Conservation (phyloP, 192 early-diverging fungal species). For the Chytriomyces sp. region DNA sequence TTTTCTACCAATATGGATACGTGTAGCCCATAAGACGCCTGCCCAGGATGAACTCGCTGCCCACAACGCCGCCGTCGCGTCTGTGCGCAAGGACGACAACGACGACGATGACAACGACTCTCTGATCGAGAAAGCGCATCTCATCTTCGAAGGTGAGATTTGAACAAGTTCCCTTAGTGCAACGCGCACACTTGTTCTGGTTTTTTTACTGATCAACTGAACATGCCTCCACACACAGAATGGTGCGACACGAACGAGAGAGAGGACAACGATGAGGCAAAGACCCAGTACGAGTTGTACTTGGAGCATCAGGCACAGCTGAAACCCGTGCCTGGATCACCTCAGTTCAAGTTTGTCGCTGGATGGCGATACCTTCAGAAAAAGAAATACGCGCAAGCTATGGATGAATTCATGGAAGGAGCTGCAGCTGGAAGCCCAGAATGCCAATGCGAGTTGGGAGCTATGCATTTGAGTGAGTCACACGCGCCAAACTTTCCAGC, state of each 20-base stretch:
- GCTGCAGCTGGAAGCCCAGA: background rate
- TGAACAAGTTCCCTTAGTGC: background rate
- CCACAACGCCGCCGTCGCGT: no score
- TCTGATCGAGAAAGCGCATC: no score
- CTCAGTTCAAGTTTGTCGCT: background rate
- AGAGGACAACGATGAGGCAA: background rate
- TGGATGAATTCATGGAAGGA: background rate
- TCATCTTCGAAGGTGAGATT: no score
- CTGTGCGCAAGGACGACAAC: no score
- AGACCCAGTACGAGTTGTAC: background rate
- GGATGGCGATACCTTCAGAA: background rate
- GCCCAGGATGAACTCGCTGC: no score
- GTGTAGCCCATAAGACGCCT: no score
- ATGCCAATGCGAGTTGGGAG: background rate
- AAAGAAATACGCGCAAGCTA: constrained; percentile 6
- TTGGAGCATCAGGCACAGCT: background rate
- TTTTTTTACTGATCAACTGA: no score
- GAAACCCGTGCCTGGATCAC: background rate
- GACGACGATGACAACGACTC: no score
- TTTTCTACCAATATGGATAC: no score
- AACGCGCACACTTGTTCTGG: background rate
- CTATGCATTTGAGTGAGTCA: background rate
- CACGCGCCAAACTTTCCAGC: background rate
- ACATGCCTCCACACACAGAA: background rate
- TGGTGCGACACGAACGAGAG: background rate